A percentile compares a stretch with the other conserved stretches of the same genome.
Conservation (phyloP, 2,329 filamentous ascomycete species). For the Alternaria panax region DNA sequence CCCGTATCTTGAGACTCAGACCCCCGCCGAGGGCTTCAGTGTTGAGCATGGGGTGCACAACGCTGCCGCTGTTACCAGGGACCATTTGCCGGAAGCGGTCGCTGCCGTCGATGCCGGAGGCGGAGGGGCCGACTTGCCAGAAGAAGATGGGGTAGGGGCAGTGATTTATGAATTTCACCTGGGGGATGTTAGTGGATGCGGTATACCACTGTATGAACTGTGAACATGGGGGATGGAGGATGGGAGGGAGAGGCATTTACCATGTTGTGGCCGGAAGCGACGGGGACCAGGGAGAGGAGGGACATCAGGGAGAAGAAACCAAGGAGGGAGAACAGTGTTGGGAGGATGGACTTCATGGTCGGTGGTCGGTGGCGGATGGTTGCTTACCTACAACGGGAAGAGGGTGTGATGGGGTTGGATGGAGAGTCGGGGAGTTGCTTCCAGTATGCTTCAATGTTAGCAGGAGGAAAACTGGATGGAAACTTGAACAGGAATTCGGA, state of each 20-base stretch:
- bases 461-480: neutral
- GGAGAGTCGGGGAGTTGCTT: neutral
- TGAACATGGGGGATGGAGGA: too few species aligned
- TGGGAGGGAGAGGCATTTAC: neutral
- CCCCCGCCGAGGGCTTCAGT: conserved; percentile 16
- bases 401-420: neutral
- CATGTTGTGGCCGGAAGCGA: conserved; percentile 19
- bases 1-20: conserved; percentile 33
- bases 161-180: conserved; percentile 31
- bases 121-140: conserved; percentile 26
- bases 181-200: neutral
- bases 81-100: conserved; percentile 19
- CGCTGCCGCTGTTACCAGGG: conserved; percentile 8
- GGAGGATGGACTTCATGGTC: conserved; percentile 4
- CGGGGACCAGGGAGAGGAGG: neutral
- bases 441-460: neutral
- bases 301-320: neutral
- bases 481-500: neutral
- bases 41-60: conserved; percentile 21
- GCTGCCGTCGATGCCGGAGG: conserved; percentile 1
- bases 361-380: neutral
- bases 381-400: neutral
- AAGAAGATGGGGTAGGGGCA: conserved; percentile 32
- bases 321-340: neutral
- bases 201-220: too few species aligned